Percentiles rank a stretch among this genome's conserved stretches.
phyloP scores from a whole-genome alignment of 352 stramenopile species.

The Pseudoperonospora humuli region DNA sequence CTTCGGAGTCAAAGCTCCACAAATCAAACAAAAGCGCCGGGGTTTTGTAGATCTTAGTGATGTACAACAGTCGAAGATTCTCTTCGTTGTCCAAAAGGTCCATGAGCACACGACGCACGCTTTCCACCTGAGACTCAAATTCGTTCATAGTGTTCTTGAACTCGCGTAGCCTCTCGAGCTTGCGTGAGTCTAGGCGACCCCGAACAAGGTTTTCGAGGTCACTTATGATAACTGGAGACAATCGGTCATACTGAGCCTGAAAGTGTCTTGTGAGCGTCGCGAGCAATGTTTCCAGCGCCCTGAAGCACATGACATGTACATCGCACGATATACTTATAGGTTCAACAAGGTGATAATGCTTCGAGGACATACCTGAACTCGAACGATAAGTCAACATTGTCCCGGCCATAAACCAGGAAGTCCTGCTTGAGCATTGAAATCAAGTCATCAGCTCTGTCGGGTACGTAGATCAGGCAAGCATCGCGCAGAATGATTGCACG shows the following conservation, averaged over 20 bases:
- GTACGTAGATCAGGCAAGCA: conserved; percentile 50
- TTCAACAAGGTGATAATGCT: no score
- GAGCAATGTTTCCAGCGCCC: conserved; percentile 50
- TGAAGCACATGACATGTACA: no score
- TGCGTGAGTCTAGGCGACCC: conserved; percentile 33
- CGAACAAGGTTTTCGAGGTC: conserved; percentile 44
- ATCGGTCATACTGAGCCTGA: conserved; percentile 40
- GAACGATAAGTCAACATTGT: conserved; percentile 49
- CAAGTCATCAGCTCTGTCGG: conserved; percentile 47
- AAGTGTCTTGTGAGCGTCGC: conserved; percentile 53
- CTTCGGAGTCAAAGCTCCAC: conserved; percentile 64
- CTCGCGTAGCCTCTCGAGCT: conserved; percentile 55
- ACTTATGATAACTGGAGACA: conserved; percentile 31
- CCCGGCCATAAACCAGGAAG: conserved; percentile 40
- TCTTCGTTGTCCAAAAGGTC: conserved; percentile 65
- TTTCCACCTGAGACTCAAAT: conserved; percentile 60
- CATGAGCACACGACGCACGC: conserved; percentile 54
- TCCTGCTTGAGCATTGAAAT: conserved; percentile 57
- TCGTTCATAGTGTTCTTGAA: conserved; percentile 72
- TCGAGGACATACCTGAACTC: conserved; percentile 53
- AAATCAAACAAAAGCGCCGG: conserved; percentile 40
- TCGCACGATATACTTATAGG: no score
- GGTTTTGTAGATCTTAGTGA: conserved; percentile 59
- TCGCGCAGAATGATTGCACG: conserved; percentile 70
- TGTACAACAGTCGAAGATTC: conserved; percentile 46